phyloP scores from a whole-genome alignment of 768 basidiomycete species.

The Pulveroboletus frians region DNA sequence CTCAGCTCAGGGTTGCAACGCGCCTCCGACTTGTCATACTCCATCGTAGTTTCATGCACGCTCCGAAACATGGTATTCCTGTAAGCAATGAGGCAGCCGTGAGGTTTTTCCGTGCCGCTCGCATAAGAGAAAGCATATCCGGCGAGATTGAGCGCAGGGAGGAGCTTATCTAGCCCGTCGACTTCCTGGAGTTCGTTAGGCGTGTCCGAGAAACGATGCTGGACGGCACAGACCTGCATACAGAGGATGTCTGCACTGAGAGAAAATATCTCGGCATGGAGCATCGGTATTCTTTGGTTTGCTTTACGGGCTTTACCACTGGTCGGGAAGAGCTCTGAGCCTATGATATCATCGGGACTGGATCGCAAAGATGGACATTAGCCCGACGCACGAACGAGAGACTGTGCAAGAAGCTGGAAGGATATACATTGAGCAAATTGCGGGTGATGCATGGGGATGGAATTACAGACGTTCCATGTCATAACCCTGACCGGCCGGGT shows the following conservation, averaged over 20 bases:
- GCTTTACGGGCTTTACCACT: constrained; percentile 77
- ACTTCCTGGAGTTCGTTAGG: constrained; percentile 60
- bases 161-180: constrained; percentile 69
- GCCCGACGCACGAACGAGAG: constrained; percentile 63
- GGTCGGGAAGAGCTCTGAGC: constrained; percentile 77
- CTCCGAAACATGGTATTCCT: constrained; percentile 47
- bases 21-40: constrained; percentile 66
- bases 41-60: constrained; percentile 44
- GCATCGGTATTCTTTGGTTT: constrained; percentile 65
- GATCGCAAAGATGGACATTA: background rate
- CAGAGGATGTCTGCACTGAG: constrained; percentile 80
- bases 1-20: constrained; percentile 33
- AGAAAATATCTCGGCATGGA: constrained; percentile 66
- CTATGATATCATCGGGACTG: constrained; percentile 32
- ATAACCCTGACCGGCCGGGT: constrained; percentile 46
- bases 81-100: constrained; percentile 83
- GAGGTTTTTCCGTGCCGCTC: constrained; percentile 69
- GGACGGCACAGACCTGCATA: constrained; percentile 57
- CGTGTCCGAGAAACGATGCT: background rate
- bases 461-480: constrained; percentile 76
- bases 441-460: background rate
- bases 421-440: constrained; percentile 1
- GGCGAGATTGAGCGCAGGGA: constrained; percentile 59
- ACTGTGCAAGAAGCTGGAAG: constrained; percentile 68
- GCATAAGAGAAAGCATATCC: constrained; percentile 64